Conservation (phyloP, 306 rosid species). For the Inga leiocalycina region DNA sequence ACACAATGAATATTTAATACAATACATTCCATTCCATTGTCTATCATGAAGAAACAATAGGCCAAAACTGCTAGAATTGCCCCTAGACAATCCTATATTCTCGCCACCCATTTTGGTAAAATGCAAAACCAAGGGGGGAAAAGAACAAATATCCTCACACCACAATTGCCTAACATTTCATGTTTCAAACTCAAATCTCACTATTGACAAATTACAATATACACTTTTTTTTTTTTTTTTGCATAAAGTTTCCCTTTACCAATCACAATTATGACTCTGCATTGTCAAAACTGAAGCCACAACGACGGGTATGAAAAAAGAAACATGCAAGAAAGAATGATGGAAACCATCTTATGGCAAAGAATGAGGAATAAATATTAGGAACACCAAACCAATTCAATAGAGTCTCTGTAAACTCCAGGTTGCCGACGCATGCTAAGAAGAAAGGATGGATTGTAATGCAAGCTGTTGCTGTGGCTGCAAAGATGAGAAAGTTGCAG, state of each 20-base stretch:
- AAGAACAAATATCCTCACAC: slow-evolving; percentile 38
- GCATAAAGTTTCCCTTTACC: slow-evolving; percentile 51
- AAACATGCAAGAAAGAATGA: slow-evolving; percentile 31
- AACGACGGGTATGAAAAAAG: slow-evolving; percentile 39
- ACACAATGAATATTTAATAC: slow-evolving; percentile 34
- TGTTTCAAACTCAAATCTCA: slow-evolving; percentile 47
- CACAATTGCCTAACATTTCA: slow-evolving; percentile 37
- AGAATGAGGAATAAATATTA: slow-evolving; percentile 65
- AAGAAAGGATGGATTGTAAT: slow-evolving; percentile 75
- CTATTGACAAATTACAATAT: slow-evolving; percentile 58
- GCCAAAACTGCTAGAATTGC: slow-evolving; percentile 61
- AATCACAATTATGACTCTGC: slow-evolving; percentile 59
- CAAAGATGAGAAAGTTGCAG: slow-evolving; percentile 97
- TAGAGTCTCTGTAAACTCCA: slow-evolving; percentile 13
- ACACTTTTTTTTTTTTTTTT: slow-evolving; percentile 61
- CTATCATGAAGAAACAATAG: slow-evolving; percentile 22
- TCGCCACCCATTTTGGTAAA: slow-evolving; percentile 24
- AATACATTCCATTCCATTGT: slow-evolving; percentile 35
- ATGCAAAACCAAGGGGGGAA: slow-evolving; percentile 9
- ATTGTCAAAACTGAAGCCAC: slow-evolving; percentile 65
- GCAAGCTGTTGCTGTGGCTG: slow-evolving; percentile 98
- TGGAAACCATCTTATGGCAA: slow-evolving; percentile 73
- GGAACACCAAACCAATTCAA: slow-evolving; percentile 42
- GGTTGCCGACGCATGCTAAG: slow-evolving; percentile 37
- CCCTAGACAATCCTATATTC: slow-evolving; percentile 62